A percentile compares a stretch with the other conserved stretches of the same genome.
Evolutionary conservation across 805 yeast genomes (phyloP).

Genomic region (Metschnikowia cerradonensis): DNA sequence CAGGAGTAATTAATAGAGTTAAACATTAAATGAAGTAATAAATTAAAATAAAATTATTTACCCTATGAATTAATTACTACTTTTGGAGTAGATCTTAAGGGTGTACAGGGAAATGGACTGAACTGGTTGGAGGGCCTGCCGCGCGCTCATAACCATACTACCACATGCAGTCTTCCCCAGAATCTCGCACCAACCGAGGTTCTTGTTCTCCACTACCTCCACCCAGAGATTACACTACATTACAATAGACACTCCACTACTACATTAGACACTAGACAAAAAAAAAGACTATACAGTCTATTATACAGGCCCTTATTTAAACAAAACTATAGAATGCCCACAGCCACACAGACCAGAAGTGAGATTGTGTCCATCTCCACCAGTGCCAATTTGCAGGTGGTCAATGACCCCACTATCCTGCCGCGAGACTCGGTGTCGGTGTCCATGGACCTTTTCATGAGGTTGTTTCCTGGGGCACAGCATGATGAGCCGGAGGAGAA

Average conservation of each 20-base stretch:
- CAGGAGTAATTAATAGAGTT: too few species aligned
- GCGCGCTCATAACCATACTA: too few species aligned
- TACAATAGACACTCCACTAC: neutral
- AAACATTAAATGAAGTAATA: too few species aligned
- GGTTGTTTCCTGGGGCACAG: constrained; percentile 27
- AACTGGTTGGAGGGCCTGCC: too few species aligned
- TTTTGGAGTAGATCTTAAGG: too few species aligned
- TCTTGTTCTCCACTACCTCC: neutral
- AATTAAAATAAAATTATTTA: too few species aligned
- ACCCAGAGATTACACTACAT: too few species aligned
- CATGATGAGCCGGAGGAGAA: constrained; percentile 1
- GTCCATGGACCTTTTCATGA: constrained; percentile 31
- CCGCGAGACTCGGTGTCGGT: constrained; percentile 28
- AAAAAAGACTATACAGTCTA: too few species aligned
- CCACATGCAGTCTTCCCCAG: constrained; percentile 3
- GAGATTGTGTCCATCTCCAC: constrained; percentile 20
- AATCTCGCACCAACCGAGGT: constrained; percentile 4
- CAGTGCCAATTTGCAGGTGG: constrained; percentile 28
- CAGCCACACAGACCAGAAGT: neutral
- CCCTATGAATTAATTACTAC: too few species aligned
- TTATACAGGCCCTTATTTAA: neutral
- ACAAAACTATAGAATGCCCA: constrained; percentile 7
- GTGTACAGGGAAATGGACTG: too few species aligned
- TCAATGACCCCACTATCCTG: constrained; percentile 27
- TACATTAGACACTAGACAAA: too few species aligned